These are phyloP conservation scores for Mycena haematopus DNA, from an alignment of 768 basidiomycete species.

Conservation along the genomic window DNA sequence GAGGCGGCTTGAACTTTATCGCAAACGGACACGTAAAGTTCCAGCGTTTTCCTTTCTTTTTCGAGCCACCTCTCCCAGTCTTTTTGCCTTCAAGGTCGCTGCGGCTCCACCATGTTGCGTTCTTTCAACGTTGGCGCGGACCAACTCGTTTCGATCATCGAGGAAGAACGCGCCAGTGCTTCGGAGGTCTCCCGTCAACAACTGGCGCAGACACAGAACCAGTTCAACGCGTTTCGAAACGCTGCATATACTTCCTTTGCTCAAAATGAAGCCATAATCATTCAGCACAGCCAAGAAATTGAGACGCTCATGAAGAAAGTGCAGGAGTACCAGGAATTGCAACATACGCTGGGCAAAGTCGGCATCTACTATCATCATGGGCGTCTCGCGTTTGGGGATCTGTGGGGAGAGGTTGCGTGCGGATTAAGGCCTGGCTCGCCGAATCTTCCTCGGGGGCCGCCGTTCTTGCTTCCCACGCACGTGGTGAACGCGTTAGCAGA, in stretches of 20 bases:
- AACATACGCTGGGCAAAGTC: conserved; percentile 5
- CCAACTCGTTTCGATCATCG: conserved; percentile 9
- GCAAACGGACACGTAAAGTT: conserved; percentile 7
- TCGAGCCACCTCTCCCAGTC: not conserved
- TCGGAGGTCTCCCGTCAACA: conserved; percentile 2
- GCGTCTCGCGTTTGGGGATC: conserved; percentile 15
- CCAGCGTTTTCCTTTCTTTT: not conserved
- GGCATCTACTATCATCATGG: conserved; percentile 16
- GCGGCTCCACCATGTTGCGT: conserved; percentile 1
- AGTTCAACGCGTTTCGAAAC: conserved; percentile 13
- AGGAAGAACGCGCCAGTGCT: conserved; percentile 19
- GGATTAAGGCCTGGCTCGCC: conserved; percentile 1
- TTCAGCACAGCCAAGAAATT: not conserved
- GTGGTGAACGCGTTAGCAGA: not conserved
- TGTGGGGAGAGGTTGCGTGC: conserved; percentile 12
- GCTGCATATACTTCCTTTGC: not conserved
- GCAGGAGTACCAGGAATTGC: not conserved
- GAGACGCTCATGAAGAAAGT: not conserved
- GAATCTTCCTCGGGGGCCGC: not conserved
- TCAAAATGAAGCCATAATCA: conserved; percentile 3
- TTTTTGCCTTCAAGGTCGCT: not conserved
- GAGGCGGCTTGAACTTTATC: not conserved
- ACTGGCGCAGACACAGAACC: not conserved
- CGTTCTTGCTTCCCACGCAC: conserved; percentile 2
- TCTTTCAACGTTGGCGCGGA: conserved; percentile 18